Conservation (phyloP, 1,284 basidiomycete species). For the Fomitiporia mediterranea region DNA sequence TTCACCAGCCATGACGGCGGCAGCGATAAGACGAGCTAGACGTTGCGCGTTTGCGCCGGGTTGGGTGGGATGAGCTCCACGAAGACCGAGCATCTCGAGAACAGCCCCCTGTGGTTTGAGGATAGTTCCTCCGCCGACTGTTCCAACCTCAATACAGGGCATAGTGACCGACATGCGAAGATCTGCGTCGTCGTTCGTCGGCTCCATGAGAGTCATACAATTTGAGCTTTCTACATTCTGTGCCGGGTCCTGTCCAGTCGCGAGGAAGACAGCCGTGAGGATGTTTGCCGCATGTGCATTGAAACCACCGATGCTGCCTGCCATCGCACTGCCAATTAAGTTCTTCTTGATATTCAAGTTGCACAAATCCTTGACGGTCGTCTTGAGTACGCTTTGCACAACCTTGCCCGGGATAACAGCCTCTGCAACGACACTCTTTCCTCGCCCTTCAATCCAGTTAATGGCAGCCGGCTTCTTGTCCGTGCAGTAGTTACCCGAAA, state of each 20-base stretch:
- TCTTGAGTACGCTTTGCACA: slow-evolving; percentile 92
- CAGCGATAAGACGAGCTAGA: slow-evolving; percentile 83
- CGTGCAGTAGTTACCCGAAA: slow-evolving; percentile 98
- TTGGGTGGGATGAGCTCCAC: slow-evolving; percentile 76
- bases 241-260: slow-evolving; percentile 97
- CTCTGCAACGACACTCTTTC: slow-evolving; percentile 97
- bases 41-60: slow-evolving; percentile 86
- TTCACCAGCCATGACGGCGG: slow-evolving; percentile 94
- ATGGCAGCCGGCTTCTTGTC: slow-evolving; percentile 99
- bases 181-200: slow-evolving; percentile 89
- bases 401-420: slow-evolving; percentile 87
- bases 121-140: slow-evolving; percentile 93
- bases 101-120: slow-evolving; percentile 86
- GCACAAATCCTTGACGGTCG: slow-evolving; percentile 86
- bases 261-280: slow-evolving; percentile 92
- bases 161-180: slow-evolving; percentile 89
- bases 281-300: slow-evolving; percentile 99
- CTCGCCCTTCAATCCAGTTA: slow-evolving; percentile 99
- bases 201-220: slow-evolving; percentile 98
- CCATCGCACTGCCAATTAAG: slow-evolving; percentile 96
- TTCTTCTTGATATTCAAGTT: slow-evolving; percentile 99
- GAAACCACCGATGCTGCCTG: slow-evolving; percentile 94
- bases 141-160: slow-evolving; percentile 96
- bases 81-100: slow-evolving; percentile 88
- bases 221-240: slow-evolving; percentile 99